Base-by-base conservation (phyloP, 257 asterid species). In the Solanum bulbocastanum region DNA sequence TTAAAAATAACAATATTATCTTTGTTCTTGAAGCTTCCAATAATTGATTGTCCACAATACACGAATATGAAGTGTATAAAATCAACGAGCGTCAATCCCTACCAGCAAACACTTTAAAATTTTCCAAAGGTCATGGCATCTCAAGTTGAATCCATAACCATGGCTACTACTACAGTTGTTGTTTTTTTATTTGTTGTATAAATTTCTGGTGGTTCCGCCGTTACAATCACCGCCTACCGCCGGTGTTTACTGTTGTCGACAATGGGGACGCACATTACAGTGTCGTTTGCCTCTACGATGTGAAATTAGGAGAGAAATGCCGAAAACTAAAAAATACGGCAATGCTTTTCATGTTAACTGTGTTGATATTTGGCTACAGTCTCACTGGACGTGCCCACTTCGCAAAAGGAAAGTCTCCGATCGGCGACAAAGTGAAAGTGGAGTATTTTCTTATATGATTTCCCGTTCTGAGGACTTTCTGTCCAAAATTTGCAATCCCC, bases 341-440 rank as follows among this genome's bases (percentile, higher is more conserved):
- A 93, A 91, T 88, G 73, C 85, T 73, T 91, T 90, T 89, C 94
- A 92, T 33, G 89, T 79, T 1, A 89, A 82, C 8, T 91, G 94
- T 83, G 89, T 91, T 6, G 93, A 89, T 25, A 79, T 68, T 3
- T 91, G 94, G 94, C 62, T 92, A 1, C 32, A 22, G 15, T 89
- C 87, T 27, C 93, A 89, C 36, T 42, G 90, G 20, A 91, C 93
- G 3, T 92, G 93, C 75, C 94, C 94, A 2, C 89, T 92, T 6
- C 90, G 93, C 52, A 87, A 92, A 88, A 46, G 79, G 68, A 87
- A 89, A 36, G 76, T 62, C 14, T 84, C 87, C 58, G 27, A 62
- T 62, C 16, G 36, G 33, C 35, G 5, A 23, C 56, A 84, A 56
- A 35, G 37, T 84, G 76, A 58, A 35, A 25, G 46, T 0, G 87